phyloP scores from a whole-genome alignment of 176 grass and related monocot species.

The Canna indica region DNA sequence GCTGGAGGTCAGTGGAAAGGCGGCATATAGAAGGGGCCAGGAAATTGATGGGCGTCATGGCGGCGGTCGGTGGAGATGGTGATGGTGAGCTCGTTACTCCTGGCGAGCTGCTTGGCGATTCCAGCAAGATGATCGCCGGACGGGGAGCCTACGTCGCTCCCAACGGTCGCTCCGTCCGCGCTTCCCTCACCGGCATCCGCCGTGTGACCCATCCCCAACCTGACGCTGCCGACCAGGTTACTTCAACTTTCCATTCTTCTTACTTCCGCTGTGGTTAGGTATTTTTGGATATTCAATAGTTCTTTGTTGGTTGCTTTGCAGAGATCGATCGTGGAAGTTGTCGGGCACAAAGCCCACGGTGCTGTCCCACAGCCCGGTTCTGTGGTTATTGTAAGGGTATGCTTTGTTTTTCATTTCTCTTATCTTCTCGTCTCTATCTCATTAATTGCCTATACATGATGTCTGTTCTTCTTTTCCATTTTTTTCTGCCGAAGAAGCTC shows the following conservation, averaged over 20 bases:
- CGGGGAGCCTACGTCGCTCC: slow-evolving; percentile 53
- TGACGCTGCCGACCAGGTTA: slow-evolving; percentile 50
- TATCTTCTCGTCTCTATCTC: not conserved
- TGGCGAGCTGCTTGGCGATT: slow-evolving; percentile 57
- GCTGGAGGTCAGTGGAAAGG: no score
- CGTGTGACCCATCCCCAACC: slow-evolving; percentile 39
- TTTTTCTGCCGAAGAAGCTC: no score
- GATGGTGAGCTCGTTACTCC: slow-evolving; percentile 46
- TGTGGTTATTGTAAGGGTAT: slow-evolving; percentile 65
- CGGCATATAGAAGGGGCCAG: no score
- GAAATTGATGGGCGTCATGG: slow-evolving; percentile 37
- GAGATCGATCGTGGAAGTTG: slow-evolving; percentile 70
- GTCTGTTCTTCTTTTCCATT: not conserved
- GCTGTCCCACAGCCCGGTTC: slow-evolving; percentile 75
- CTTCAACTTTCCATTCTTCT: not conserved
- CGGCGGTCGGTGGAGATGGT: slow-evolving; percentile 37
- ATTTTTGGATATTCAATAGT: slow-evolving; percentile 11
- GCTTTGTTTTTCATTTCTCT: slow-evolving; percentile 3
- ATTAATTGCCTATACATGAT: not conserved
- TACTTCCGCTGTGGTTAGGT: not conserved
- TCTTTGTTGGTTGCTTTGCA: slow-evolving; percentile 27
- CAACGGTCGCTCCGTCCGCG: slow-evolving; percentile 53
- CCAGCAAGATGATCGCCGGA: slow-evolving; percentile 35
- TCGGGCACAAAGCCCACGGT: slow-evolving; percentile 71
- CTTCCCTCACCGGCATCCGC: slow-evolving; percentile 61